These are phyloP conservation scores for Phytopythium delawarense DNA, from an alignment of 352 stramenopile species.

Conservation along the genomic window DNA sequence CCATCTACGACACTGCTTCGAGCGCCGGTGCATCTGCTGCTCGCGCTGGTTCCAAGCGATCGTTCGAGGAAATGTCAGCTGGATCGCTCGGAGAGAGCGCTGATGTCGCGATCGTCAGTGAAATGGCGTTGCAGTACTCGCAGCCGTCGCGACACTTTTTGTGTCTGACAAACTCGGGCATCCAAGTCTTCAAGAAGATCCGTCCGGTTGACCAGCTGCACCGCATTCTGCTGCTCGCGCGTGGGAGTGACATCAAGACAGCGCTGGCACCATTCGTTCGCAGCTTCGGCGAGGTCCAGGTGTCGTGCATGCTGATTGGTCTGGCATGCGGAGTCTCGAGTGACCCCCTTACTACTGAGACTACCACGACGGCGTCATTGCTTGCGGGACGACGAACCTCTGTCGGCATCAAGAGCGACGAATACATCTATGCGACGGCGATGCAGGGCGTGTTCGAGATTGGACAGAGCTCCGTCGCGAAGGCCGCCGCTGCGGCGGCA, in stretches of 20 bases:
- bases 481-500: slow-evolving; percentile 3
- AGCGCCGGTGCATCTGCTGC: slow-evolving; percentile 9
- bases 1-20: slow-evolving; percentile 12
- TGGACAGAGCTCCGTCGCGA: slow-evolving; percentile 40
- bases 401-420: slow-evolving; percentile 55
- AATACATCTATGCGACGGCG: slow-evolving; percentile 73
- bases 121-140: slow-evolving; percentile 86
- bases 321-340: slow-evolving; percentile 82
- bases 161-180: slow-evolving; percentile 77
- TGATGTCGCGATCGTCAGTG: slow-evolving; percentile 43
- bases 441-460: slow-evolving; percentile 86
- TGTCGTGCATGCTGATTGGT: slow-evolving; percentile 86
- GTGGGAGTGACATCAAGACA: slow-evolving; percentile 64
- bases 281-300: slow-evolving; percentile 80
- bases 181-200: slow-evolving; percentile 90
- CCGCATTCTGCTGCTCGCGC: slow-evolving; percentile 57
- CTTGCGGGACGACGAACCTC: neutral
- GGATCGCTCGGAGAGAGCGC: slow-evolving; percentile 25
- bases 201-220: slow-evolving; percentile 86
- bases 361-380: slow-evolving; percentile 37
- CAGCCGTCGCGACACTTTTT: slow-evolving; percentile 80
- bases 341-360: slow-evolving; percentile 65
- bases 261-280: slow-evolving; percentile 71
- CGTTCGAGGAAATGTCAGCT: slow-evolving; percentile 75
- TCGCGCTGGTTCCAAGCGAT: slow-evolving; percentile 44